Evolutionary conservation across 495 filamentous ascomycete species (phyloP), one percentile per base, ranked within the genome.

Genomic region (Thermothielavioides terrestris): DNA sequence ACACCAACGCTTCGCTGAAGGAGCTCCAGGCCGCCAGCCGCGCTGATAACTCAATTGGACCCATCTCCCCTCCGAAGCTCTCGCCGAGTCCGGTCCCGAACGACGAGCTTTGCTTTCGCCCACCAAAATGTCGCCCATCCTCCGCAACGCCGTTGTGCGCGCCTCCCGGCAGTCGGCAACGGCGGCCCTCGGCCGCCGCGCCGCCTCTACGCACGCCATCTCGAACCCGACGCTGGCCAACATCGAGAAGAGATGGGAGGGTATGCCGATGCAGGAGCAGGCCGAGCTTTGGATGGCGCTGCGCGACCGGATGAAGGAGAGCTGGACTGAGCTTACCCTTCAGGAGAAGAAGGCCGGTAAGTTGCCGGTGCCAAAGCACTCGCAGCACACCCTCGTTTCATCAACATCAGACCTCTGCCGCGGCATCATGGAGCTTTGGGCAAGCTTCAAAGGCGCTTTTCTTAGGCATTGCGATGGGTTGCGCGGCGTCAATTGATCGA

Each of bases 181-280:
- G 25, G 52, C 65, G 26, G 55, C 65, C 49, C 63, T 73, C 38
- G 81, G 85, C 70, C 75, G 73, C 57, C 81, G 85, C 59, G 72
- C 75, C 64, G 78, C 77, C 49, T 75, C 79, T 59, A 84, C 83
- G 41, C 90, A 95, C 69, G 90, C 92, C 63, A 92, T 98, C 73
- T 87, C 89, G 54, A 98, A 96, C 76, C 92, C 94, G 58, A 95
- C 89, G 26, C 82, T 98, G 54, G 86, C 88, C 69, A 84, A 94
- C 73, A 96, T 98, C 65, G 92, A 98, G 83, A 97, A 95, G 86
- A 77, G 92, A 72, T 98, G 92, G 92, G 92, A 98, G 76, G 78
- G 67, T 49, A 86, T 98, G 86, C 89, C 89, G 31, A 88, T 90
- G 49, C 87, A 94, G 76, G 92, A 98, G 80, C 92, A 98, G 81